These are phyloP conservation scores for Speleostelium caveatum DNA, from an alignment of 78 protist genomes.

Conservation along the genomic window DNA sequence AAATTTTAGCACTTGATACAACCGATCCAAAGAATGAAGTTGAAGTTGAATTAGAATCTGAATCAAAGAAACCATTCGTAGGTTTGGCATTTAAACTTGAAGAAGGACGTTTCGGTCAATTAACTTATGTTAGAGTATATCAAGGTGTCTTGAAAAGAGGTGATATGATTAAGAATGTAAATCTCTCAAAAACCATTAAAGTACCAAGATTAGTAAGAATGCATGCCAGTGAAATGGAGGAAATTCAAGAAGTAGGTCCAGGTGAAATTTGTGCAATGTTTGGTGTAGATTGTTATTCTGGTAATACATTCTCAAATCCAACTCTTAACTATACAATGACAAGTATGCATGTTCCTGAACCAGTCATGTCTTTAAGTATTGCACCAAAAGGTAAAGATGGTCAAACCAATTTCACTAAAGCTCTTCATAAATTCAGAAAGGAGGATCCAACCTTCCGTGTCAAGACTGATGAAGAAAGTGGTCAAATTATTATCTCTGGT, in stretches of 20 bases:
- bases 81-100: slow-evolving; percentile 96
- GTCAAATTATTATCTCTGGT: slow-evolving; percentile 91
- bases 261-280: slow-evolving; percentile 98
- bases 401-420: slow-evolving; percentile 79
- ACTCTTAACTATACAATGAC: slow-evolving; percentile 63
- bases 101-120: slow-evolving; percentile 93
- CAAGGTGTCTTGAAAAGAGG: slow-evolving; percentile 90
- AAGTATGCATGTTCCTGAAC: slow-evolving; percentile 96
- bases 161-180: slow-evolving; percentile 84
- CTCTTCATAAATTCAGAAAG: slow-evolving; percentile 87
- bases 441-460: slow-evolving; percentile 98
- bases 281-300: slow-evolving; percentile 97
- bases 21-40: slow-evolving; percentile 11
- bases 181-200: slow-evolving; percentile 78
- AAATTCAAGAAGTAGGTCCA: slow-evolving; percentile 78
- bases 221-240: slow-evolving; percentile 96
- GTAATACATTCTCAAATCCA: slow-evolving; percentile 94
- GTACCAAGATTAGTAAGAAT: slow-evolving; percentile 94
- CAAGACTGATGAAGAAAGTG: slow-evolving; percentile 78
- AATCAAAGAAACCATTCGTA: slow-evolving; percentile 82
- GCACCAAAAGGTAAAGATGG: slow-evolving; percentile 77
- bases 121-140: slow-evolving; percentile 97
- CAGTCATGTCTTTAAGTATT: slow-evolving; percentile 94
- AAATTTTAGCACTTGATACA: slow-evolving; percentile 61
- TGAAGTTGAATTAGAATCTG: slow-evolving; percentile 68